Evolutionary conservation across 441 rosid genomes (phyloP).

Genomic region (Gossypium gossypioides): DNA sequence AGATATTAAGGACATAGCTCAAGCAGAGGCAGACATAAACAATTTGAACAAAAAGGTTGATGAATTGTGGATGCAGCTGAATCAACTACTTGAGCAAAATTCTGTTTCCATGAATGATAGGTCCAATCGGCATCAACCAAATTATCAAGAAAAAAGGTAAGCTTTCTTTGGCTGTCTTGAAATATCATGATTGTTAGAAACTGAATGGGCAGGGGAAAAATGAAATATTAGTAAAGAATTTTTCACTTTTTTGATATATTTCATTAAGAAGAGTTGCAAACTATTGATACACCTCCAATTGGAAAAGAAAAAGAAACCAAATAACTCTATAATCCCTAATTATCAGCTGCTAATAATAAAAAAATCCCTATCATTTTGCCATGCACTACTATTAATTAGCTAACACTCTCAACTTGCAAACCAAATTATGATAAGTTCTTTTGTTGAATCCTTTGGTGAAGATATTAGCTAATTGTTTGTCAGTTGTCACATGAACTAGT

Average conservation of each 20-base stretch:
- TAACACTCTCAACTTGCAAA: too few relatives aligned
- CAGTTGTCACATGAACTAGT: too few relatives aligned
- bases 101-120: constrained; percentile 23
- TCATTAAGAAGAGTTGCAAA: not conserved
- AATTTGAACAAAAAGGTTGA: constrained; percentile 56
- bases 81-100: constrained; percentile 36
- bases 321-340: too few relatives aligned
- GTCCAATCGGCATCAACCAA: constrained; percentile 22
- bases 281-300: not conserved
- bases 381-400: too few relatives aligned
- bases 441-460: too few relatives aligned
- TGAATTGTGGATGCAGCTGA: constrained; percentile 48
- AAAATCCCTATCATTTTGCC: too few relatives aligned
- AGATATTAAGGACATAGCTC: constrained; percentile 56
- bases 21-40: constrained; percentile 52
- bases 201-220: not conserved
- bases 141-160: constrained; percentile 36
- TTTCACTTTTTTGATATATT: not conserved
- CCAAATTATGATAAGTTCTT: too few relatives aligned
- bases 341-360: too few relatives aligned
- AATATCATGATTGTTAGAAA: not conserved
- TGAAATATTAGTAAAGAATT: not conserved
- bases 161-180: constrained; percentile 16
- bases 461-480: too few relatives aligned
- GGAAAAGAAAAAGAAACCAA: not conserved